A percentile compares a stretch with the other conserved stretches of the same genome.
Evolutionary conservation across 116 monocot species (phyloP).

Genomic region (Trichopus zeylanicus): DNA sequence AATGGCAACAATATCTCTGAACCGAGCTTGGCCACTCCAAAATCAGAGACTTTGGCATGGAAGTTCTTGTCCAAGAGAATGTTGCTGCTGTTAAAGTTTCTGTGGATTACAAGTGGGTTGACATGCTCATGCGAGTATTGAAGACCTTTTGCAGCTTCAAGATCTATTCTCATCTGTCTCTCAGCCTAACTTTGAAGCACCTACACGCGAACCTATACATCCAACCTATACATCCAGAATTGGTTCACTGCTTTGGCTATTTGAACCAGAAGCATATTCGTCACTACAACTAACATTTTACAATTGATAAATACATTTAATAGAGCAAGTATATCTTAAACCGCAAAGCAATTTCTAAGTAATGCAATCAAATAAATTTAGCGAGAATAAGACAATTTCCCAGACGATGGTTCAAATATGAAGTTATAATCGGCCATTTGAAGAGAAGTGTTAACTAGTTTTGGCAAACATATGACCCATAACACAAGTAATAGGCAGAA

Average conservation of each 20-base stretch:
- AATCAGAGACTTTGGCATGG: conserved; percentile 93
- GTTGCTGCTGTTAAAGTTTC: conserved; percentile 99
- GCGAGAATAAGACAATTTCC: neutral
- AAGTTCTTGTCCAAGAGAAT: conserved; percentile 86
- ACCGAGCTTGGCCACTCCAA: conserved; percentile 94
- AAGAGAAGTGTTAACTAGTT: too few species aligned
- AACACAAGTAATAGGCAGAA: too few species aligned
- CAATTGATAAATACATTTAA: too few species aligned
- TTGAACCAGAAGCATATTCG: neutral
- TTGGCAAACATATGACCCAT: too few species aligned
- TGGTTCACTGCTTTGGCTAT: neutral
- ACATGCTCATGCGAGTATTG: conserved; percentile 92
- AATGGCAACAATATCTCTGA: conserved; percentile 89
- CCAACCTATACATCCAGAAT: too few species aligned
- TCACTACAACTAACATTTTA: neutral
- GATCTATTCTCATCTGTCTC: conserved; percentile 87
- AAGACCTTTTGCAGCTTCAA: conserved; percentile 96
- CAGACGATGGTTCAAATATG: too few species aligned
- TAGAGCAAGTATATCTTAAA: too few species aligned
- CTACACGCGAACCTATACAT: conserved; percentile 48
- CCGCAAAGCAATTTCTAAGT: too few species aligned
- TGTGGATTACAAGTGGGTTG: conserved; percentile 86
- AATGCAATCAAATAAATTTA: too few species aligned
- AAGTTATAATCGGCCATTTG: too few species aligned
- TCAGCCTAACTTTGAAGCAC: conserved; percentile 82